A percentile compares a stretch with the other conserved stretches of the same genome.
phyloP scores from a whole-genome alignment of 2,329 filamentous ascomycete genomes.

The Dactylellina leptospora region DNA sequence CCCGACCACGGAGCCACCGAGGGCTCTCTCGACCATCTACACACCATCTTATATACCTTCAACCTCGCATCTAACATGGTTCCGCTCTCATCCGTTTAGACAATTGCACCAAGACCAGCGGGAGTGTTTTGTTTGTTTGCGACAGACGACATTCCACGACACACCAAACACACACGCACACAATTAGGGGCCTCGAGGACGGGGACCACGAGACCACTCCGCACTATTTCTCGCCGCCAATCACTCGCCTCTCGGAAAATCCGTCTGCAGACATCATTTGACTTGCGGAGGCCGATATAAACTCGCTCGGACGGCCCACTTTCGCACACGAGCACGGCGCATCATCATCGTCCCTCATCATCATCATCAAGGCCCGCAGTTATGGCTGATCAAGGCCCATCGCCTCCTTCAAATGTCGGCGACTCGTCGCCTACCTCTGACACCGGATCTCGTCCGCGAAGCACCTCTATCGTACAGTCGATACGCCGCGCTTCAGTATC shows the following conservation, averaged over 20 bases:
- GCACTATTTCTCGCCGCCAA: constrained; percentile 4
- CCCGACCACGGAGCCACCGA: not conserved
- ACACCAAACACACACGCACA: not conserved
- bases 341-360: constrained; percentile 1
- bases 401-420: constrained; percentile 19
- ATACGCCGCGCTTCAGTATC: constrained; percentile 45
- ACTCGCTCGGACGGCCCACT: constrained; percentile 26
- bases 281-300: constrained; percentile 22
- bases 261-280: constrained; percentile 26
- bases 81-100: constrained; percentile 38
- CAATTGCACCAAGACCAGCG: not conserved
- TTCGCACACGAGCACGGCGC: constrained; percentile 29
- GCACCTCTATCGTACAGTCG: constrained; percentile 40
- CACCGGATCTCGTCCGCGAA: constrained; percentile 29
- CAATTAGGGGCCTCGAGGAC: constrained; percentile 30
- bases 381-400: constrained; percentile 40
- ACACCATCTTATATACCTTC: constrained; percentile 7
- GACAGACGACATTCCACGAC: not conserved
- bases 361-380: constrained; percentile 1
- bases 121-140: constrained; percentile 7
- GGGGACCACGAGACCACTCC: constrained; percentile 39
- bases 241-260: constrained; percentile 42
- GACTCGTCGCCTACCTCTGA: constrained; percentile 14
- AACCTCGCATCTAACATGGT: not conserved
- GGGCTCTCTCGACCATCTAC: constrained; percentile 1